Evolutionary conservation across 768 basidiomycete genomes (phyloP).

Genomic region (Rhodotorula toruloides): DNA sequence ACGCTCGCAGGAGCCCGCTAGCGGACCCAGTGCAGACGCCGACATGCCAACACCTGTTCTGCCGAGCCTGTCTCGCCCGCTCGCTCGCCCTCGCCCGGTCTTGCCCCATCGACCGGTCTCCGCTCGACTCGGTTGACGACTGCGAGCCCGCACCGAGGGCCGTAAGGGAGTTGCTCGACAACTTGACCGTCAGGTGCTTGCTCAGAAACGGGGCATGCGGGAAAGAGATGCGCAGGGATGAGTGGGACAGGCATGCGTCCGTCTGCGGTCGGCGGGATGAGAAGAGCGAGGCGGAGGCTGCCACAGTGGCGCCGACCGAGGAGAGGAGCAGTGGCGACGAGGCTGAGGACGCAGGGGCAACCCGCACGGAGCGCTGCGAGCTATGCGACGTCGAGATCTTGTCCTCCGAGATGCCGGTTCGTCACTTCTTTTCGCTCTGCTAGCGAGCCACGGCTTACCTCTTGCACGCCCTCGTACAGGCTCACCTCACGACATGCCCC

Average conservation of each 20-base stretch:
- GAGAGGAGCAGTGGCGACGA: not conserved
- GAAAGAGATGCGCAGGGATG: not conserved
- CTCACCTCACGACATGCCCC: not conserved
- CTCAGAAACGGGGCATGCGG: not conserved
- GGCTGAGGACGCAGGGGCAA: not conserved
- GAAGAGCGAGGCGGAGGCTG: no score
- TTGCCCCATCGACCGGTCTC: constrained; percentile 26
- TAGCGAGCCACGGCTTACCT: no score
- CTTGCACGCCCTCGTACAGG: not conserved
- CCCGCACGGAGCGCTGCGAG: not conserved
- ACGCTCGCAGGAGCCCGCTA: not conserved
- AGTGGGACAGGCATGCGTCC: not conserved
- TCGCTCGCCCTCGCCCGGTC: constrained; percentile 7
- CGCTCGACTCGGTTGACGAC: not conserved
- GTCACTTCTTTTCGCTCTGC: not conserved
- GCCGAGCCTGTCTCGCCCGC: constrained; percentile 12
- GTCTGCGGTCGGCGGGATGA: no score
- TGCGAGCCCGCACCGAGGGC: constrained; percentile 8
- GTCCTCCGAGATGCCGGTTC: not conserved
- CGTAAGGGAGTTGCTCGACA: constrained; percentile 5
- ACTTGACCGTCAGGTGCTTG: not conserved
- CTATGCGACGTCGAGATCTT: not conserved
- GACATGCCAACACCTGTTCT: constrained; percentile 24
- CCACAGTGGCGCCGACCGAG: not conserved
- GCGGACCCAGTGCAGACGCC: constrained; percentile 14